phyloP scores from a whole-genome alignment of 106 monocot species.

The Ottelia alismoides region DNA sequence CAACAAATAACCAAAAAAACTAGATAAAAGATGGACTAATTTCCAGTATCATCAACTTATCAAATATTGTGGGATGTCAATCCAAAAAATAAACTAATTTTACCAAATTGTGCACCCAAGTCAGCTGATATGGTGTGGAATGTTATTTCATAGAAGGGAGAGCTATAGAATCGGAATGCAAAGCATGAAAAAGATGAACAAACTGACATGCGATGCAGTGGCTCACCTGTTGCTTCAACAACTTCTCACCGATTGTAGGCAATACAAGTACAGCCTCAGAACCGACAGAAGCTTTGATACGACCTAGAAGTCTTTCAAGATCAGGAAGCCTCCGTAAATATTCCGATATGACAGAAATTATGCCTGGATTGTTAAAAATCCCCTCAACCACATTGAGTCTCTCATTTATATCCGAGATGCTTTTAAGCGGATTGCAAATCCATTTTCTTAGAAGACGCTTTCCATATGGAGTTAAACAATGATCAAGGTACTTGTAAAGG shows the following conservation, averaged over 20 bases:
- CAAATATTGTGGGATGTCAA: too few relatives aligned
- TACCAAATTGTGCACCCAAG: too few relatives aligned
- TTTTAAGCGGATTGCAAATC: slow-evolving; percentile 83
- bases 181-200: too few relatives aligned
- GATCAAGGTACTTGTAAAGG: slow-evolving; percentile 74
- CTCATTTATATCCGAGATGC: slow-evolving; percentile 56
- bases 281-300: slow-evolving; percentile 47
- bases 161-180: too few relatives aligned
- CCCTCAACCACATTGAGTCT: slow-evolving; percentile 82
- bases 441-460: slow-evolving; percentile 81
- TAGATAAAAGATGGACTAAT: too few relatives aligned
- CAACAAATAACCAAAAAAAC: too few relatives aligned
- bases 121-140: too few relatives aligned
- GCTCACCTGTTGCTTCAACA: slow-evolving; percentile 67
- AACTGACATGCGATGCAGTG: too few relatives aligned
- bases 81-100: too few relatives aligned
- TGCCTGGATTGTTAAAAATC: slow-evolving; percentile 34
- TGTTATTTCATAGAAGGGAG: too few relatives aligned
- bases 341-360: slow-evolving; percentile 34
- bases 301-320: slow-evolving; percentile 81
- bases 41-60: too few relatives aligned
- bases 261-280: slow-evolving; percentile 42
- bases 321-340: slow-evolving; percentile 60
- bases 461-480: slow-evolving; percentile 66
- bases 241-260: slow-evolving; percentile 56